phyloP scores from a whole-genome alignment of 768 basidiomycete species.

The Trametes gibbosa region DNA sequence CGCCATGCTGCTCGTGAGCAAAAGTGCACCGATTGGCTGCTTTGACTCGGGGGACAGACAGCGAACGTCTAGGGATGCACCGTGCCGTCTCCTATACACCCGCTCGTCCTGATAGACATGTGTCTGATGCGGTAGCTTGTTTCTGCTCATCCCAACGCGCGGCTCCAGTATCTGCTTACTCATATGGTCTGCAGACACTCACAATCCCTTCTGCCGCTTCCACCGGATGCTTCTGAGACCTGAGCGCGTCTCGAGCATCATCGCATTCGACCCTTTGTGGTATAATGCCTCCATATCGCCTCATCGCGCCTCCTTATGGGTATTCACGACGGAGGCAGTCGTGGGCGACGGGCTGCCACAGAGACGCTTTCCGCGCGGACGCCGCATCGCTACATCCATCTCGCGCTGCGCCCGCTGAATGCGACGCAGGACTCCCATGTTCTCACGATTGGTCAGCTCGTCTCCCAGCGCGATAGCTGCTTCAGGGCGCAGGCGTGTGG shows the following conservation, averaged over 20 bases:
- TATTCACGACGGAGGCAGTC: no score
- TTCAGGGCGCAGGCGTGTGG: background rate
- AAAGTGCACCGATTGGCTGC: background rate
- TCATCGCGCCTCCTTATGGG: background rate
- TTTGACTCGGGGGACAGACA: background rate
- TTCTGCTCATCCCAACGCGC: background rate
- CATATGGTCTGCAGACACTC: background rate
- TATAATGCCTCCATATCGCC: background rate
- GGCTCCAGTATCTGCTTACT: background rate
- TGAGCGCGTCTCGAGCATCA: background rate
- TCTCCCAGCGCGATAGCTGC: background rate
- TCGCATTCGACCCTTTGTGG: background rate
- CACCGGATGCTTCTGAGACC: background rate
- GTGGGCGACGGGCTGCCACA: background rate
- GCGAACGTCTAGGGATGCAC: background rate
- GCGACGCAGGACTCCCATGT: background rate
- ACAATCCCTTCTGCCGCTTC: background rate
- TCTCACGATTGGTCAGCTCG: slow-evolving; percentile 3
- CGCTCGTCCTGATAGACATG: background rate
- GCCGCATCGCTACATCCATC: no score
- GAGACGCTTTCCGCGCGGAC: background rate
- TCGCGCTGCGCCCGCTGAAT: background rate
- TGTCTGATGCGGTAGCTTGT: background rate
- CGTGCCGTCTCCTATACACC: background rate
- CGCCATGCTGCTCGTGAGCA: background rate